phyloP scores from a whole-genome alignment of 257 asterid species.

The Craterostigma plantagineum region DNA sequence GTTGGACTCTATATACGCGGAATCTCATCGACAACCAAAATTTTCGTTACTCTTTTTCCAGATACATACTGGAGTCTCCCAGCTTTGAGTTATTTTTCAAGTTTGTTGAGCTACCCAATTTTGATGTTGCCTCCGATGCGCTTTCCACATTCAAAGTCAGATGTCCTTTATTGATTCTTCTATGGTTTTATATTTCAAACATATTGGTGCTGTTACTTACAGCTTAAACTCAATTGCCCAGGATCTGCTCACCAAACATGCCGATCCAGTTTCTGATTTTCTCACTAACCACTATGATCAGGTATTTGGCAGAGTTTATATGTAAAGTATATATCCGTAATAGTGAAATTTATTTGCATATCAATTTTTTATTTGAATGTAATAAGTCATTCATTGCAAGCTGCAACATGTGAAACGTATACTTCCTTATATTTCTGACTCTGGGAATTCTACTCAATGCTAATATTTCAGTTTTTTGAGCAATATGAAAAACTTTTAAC shows the following conservation, averaged over 20 bases:
- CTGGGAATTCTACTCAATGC: slow-evolving; percentile 10
- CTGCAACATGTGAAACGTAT: background rate
- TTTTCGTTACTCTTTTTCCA: slow-evolving; percentile 20
- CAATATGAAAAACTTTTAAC: slow-evolving; percentile 70
- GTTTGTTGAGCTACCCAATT: slow-evolving; percentile 75
- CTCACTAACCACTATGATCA: slow-evolving; percentile 56
- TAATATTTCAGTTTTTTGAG: slow-evolving; percentile 66
- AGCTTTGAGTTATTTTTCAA: slow-evolving; percentile 91
- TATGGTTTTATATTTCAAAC: slow-evolving; percentile 2
- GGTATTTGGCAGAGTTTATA: slow-evolving; percentile 13
- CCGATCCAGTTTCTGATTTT: slow-evolving; percentile 57
- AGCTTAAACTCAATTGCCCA: slow-evolving; percentile 15
- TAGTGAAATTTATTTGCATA: too few relatives aligned
- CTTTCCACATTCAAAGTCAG: slow-evolving; percentile 90
- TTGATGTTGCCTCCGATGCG: slow-evolving; percentile 92
- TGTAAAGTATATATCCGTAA: slow-evolving; percentile 2
- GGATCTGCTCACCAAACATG: slow-evolving; percentile 87
- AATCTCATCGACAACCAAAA: slow-evolving; percentile 4
- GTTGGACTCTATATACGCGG: slow-evolving; percentile 1
- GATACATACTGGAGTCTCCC: slow-evolving; percentile 89
- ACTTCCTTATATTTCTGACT: too few relatives aligned
- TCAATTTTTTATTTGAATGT: too few relatives aligned
- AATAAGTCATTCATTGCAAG: too few relatives aligned
- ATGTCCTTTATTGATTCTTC: background rate
- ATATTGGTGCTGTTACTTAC: slow-evolving; percentile 2